Base-by-base conservation (phyloP, 169 alveolate species). In the Plasmodium knowlesi region DNA sequence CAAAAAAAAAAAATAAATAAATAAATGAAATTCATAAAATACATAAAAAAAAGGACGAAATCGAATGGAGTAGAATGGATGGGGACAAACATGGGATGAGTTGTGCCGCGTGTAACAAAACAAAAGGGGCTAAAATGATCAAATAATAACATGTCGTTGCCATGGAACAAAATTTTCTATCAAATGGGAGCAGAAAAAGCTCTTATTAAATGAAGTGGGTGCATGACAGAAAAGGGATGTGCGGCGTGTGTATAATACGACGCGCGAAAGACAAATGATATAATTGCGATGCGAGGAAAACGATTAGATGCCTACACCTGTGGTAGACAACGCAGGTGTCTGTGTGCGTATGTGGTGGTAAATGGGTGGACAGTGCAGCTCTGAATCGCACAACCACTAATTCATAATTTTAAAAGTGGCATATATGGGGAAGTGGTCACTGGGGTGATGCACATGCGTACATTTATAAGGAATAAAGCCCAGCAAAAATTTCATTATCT, bases 381-480 rank as follows among this genome's bases (percentile, higher is more conserved):
- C 28, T 19, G 46, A 32, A 25, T 1, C 10, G 10, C 22, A 30
- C 22, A 19, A 30, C 22, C n/a, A 8, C 83, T 84, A 30, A 41
- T 28, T 54, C 72, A 19, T 32, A 43, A 83, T 41, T 6, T 70
- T 43, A 19, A 92, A 92, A 10, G 92, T 76, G 30, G 92, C 95
- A 74, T 83, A 83, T 74, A 92, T 92, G 0, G 95, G 95, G 34
- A 92, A 92, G 78, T 92, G 95, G 25, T 92, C 95, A 70, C 93
- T 83, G 1, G 95, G 86, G 71, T 92, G 95, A 28, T 92, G 85
- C 25, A 82, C 54, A n/a, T 83, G 9, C 10, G 57, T 81, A 70
- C 46, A 50, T 6, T 71, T 67, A 30, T 83, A 83, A 3, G 95
- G 95, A 22, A 92, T 92, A 34, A 46, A 37, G 28, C 89, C 82